Percentiles rank a stretch among this genome's conserved stretches.
Evolutionary conservation across 2,329 filamentous ascomycete genomes (phyloP).

Genomic region (Botryotinia convoluta): DNA sequence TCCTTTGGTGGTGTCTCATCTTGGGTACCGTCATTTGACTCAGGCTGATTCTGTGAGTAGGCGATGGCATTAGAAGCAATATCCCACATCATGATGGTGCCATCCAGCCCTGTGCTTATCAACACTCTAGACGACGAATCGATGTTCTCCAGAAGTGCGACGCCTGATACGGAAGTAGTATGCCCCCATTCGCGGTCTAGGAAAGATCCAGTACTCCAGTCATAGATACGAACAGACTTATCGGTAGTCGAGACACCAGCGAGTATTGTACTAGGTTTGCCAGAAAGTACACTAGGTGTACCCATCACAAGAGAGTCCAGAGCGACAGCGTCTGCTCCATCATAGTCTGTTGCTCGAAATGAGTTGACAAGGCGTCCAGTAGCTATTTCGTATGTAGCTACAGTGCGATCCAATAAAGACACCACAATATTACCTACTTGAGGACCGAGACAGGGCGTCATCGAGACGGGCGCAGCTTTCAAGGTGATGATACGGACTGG

Average conservation of each 20-base stretch:
- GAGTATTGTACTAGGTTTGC: constrained; percentile 59
- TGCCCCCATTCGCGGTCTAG: constrained; percentile 92
- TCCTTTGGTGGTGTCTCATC: constrained; percentile 45
- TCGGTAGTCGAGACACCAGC: constrained; percentile 91
- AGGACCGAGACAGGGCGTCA: constrained; percentile 66
- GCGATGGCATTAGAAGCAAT: constrained; percentile 29
- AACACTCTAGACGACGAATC: constrained; percentile 56
- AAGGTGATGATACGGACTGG: constrained; percentile 75
- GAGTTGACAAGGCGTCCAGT: constrained; percentile 67
- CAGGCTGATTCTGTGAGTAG: constrained; percentile 29
- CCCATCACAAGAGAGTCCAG: constrained; percentile 74
- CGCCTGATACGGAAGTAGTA: constrained; percentile 87
- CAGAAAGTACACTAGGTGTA: constrained; percentile 51
- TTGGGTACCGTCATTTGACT: constrained; percentile 12
- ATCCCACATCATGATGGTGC: constrained; percentile 76
- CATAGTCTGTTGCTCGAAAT: constrained; percentile 82
- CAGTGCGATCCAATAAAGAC: constrained; percentile 58
- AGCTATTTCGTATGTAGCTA: constrained; percentile 60
- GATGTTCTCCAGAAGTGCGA: constrained; percentile 63
- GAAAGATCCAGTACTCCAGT: constrained; percentile 71
- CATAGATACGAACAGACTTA: constrained; percentile 91
- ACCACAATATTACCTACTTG: constrained; percentile 52
- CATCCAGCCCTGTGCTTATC: constrained; percentile 75
- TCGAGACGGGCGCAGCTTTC: constrained; percentile 83
- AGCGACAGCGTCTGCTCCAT: constrained; percentile 76